Base-by-base conservation (phyloP, 371 early-diverging fungal genomes). In the Choanephora cucurbitarum region DNA sequence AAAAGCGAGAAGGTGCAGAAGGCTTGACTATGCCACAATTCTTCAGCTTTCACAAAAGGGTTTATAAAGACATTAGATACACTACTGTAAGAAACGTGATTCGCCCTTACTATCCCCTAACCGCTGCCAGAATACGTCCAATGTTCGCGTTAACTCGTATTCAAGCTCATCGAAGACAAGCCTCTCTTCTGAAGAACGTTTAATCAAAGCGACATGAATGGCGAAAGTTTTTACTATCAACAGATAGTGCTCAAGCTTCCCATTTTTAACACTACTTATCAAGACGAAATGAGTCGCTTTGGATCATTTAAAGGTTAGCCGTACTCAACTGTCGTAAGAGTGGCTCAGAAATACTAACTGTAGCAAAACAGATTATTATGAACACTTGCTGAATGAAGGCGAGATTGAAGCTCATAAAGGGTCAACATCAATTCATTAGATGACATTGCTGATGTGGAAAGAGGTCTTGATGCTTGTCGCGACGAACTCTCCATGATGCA, bases 1-100 rank as follows among this genome's bases (percentile, higher is more conserved):
- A 49, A 14, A 34, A 49, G 15, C 33, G 49, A 5, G 39, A 39
- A 8, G 49, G 39, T 37, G 49, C 49, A 19, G 3, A 19, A 11
- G 10, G 3, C 1, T 5, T 53, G 13, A 44, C 53, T 5, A 21
- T 44, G 7, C 53, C 53, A 2, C 34, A 53, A 32, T 53, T 32
- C 17, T 53, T 44, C 32, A 22, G 18, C n/a, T 28, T 18, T 21
- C 34, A 49, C 18, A 17, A 49, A 33, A 19, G 19, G 8, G 18
- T 3, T 15, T 31, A 49, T 5, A n/a, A 14, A 33, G 34, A 15
- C 17, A 13, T 1, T 2, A 15, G 11, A 32, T n/a, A n/a, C n/a
- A 23, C 37, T 7, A 46, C 23, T 21, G 15, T 8, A 2, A 8
- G 14, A 13, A 15, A 15, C 23, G 40, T 24, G 4, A 37, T 21